Evolutionary conservation across 129 eudicot genomes (phyloP), one percentile per base, ranked within the genome.

Genomic region (Helianthus tuberosus): DNA sequence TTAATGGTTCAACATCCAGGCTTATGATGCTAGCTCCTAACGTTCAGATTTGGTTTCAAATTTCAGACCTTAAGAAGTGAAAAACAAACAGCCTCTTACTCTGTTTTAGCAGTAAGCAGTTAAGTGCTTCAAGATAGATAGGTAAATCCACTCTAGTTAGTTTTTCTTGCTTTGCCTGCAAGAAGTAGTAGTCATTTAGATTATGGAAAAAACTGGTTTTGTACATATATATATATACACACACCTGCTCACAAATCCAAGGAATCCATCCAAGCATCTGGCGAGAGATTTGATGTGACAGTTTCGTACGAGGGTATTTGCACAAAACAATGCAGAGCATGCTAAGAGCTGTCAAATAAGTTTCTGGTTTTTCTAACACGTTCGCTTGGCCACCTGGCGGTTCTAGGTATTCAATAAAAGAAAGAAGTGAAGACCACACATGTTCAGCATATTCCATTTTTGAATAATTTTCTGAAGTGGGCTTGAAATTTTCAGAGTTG

Each of bases 221-320:
- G 29, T 14, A 66, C 14, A 48, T 68, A 63, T 11, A 38, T 32
- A 32, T 32, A 32, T 32, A 32, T 5, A 32, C 36, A 23, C 11
- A 54, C 57, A 94, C 98, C 97, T 91, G 96, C 77, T 85, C 84
- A 83, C 60, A 83, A 74, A 91, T 82, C 98, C 98, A 94, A 57
- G 84, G 87, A 77, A 94, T 88, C 98, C 97, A 94, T 23, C 74
- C 69, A 67, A 68, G 58, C 79, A 88, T 82, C 78, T 71, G 85
- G 74, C 20, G 76, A 59, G 86, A 81, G 51, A 86, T 80, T 68
- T 50, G 69, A 67, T 25, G 60, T 13, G 90, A 81, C 39, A 85
- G 58, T 51, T 82, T 51, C 5, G 75, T 44, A 43, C 47, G 80
- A 50, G 92, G 88, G 68, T 81, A 72, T 76, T 81, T 77, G 68